phyloP scores from a whole-genome alignment of 345 rosid species.

The Excoecaria agallocha region DNA sequence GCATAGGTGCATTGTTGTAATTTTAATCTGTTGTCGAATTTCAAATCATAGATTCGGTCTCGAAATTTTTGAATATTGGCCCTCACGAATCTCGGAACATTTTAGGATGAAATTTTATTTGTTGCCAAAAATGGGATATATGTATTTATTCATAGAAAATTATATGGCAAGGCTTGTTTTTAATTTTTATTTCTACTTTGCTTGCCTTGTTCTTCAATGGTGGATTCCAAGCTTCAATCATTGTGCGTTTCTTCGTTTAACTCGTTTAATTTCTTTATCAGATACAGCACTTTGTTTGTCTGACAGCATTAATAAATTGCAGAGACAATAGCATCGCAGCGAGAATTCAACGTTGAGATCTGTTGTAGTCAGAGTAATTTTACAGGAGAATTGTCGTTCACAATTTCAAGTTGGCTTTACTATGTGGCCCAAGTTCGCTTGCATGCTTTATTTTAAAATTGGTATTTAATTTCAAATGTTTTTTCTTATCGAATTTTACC shows the following conservation, averaged over 20 bases:
- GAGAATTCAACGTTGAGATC: no score
- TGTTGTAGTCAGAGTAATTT: background rate
- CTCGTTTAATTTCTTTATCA: no score
- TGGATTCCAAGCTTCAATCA: background rate
- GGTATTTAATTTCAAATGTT: background rate
- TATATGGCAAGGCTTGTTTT: background rate
- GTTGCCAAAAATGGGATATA: background rate
- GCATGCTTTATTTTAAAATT: no score
- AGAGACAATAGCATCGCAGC: no score
- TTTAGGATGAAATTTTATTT: background rate
- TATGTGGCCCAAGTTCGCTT: background rate
- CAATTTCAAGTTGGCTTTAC: background rate
- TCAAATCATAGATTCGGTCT: background rate
- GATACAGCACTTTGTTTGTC: no score
- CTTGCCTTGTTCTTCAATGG: no score
- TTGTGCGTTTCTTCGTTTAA: no score
- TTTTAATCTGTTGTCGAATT: background rate
- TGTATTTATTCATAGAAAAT: background rate
- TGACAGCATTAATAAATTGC: no score
- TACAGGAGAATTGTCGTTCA: background rate
- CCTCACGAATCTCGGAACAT: background rate
- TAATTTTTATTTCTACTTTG: background rate
- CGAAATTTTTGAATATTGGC: background rate
- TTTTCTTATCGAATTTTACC: background rate
- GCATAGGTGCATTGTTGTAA: conserved; percentile 7